A percentile compares a stretch with the other conserved stretches of the same genome.
Evolutionary conservation across 2,329 filamentous ascomycete genomes (phyloP).

Genomic region (Sphaerulina vaccinii): DNA sequence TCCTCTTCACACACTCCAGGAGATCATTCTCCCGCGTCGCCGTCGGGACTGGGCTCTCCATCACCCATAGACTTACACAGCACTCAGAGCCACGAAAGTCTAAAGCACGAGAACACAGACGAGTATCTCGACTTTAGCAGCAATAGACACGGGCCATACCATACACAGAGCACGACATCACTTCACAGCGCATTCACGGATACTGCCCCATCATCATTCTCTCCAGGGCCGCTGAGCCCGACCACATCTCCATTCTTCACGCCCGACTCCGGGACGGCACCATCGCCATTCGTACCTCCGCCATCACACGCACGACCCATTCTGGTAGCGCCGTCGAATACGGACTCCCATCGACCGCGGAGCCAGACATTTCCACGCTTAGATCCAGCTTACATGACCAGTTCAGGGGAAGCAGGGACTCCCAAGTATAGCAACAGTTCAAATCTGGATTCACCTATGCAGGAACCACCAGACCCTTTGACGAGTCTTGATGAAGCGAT

Average conservation of each 20-base stretch:
- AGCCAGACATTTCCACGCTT: conserved; percentile 84
- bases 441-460: conserved; percentile 38
- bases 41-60: conserved; percentile 62
- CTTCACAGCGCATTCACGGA: conserved; percentile 68
- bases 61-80: conserved; percentile 65
- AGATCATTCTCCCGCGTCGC: conserved; percentile 69
- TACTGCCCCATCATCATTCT: conserved; percentile 64
- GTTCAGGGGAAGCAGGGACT: conserved; percentile 55
- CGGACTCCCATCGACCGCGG: conserved; percentile 70
- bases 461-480: conserved; percentile 37
- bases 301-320: conserved; percentile 34
- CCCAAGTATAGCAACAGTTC: conserved; percentile 52
- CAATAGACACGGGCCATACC: conserved; percentile 59
- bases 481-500: conserved; percentile 44
- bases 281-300: conserved; percentile 61
- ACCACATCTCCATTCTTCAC: conserved; percentile 71
- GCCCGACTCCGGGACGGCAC: conserved; percentile 66
- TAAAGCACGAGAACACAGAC: conserved; percentile 59
- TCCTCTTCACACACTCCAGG: conserved; percentile 63
- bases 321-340: conserved; percentile 48
- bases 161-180: conserved; percentile 66
- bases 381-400: conserved; percentile 55
- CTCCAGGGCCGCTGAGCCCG: conserved; percentile 71
- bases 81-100: conserved; percentile 67
- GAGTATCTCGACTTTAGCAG: conserved; percentile 60